These are phyloP conservation scores for Lathyrus tuberosus DNA, from an alignment of 306 rosid genomes.

Conservation along the genomic window DNA sequence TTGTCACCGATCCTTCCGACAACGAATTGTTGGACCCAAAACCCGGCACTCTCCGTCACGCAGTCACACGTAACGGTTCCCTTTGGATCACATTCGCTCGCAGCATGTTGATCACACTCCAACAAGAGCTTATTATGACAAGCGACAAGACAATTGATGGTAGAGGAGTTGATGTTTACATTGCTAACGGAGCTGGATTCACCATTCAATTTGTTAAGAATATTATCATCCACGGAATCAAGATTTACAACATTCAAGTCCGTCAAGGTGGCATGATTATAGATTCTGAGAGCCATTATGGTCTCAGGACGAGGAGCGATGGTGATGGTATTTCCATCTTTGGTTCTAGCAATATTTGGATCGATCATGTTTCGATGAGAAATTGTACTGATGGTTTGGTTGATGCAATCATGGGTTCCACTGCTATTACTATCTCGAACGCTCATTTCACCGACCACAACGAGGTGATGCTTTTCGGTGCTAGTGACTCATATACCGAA, in stretches of 20 bases:
- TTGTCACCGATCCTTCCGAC: constrained; percentile 70
- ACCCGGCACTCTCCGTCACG: constrained; percentile 71
- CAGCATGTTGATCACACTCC: constrained; percentile 60
- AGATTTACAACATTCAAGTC: constrained; percentile 47
- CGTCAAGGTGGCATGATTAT: constrained; percentile 55
- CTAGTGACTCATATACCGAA: constrained; percentile 37
- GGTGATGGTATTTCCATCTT: constrained; percentile 88
- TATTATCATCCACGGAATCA: constrained; percentile 64
- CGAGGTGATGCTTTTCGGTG: constrained; percentile 86
- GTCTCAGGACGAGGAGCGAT: constrained; percentile 62
- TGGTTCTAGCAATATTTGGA: constrained; percentile 74
- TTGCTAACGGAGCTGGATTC: constrained; percentile 68
- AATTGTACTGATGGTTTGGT: constrained; percentile 62
- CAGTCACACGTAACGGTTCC: constrained; percentile 55
- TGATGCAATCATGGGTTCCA: constrained; percentile 77
- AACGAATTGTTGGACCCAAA: constrained; percentile 50
- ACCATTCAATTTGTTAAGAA: constrained; percentile 64
- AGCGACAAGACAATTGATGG: constrained; percentile 81
- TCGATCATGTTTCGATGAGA: constrained; percentile 83
- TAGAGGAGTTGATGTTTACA: constrained; percentile 59
- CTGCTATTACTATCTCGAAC: constrained; percentile 85
- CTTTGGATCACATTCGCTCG: constrained; percentile 71
- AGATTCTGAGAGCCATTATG: constrained; percentile 57
- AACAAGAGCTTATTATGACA: constrained; percentile 62
- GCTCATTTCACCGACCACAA: constrained; percentile 74